A percentile compares a stretch with the other conserved stretches of the same genome.
phyloP scores from a whole-genome alignment of 2,329 filamentous ascomycete species.

The Metarhizium robertsii region DNA sequence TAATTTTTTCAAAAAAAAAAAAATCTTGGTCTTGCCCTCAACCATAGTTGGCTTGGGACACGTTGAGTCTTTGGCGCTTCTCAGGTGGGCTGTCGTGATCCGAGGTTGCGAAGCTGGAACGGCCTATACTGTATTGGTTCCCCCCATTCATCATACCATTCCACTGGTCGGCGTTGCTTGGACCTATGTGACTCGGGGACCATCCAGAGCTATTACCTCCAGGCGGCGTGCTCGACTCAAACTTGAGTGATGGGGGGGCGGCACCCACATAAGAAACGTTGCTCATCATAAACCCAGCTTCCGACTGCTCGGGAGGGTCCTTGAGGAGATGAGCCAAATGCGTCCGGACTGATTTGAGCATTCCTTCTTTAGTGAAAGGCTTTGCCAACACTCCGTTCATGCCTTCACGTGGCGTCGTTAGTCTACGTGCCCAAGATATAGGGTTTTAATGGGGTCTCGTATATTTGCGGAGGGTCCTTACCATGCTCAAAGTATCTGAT shows the following conservation, averaged over 20 bases:
- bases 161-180: slow-evolving; percentile 33
- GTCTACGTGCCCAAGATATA: background rate
- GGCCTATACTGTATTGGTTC: slow-evolving; percentile 26
- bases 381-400: slow-evolving; percentile 98
- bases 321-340: slow-evolving; percentile 80
- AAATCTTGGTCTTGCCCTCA: slow-evolving; percentile 14
- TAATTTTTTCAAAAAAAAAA: background rate
- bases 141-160: slow-evolving; percentile 38
- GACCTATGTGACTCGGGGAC: slow-evolving; percentile 43
- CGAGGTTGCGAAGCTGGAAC: slow-evolving; percentile 15
- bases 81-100: slow-evolving; percentile 37
- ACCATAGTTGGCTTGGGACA: slow-evolving; percentile 30
- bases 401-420: slow-evolving; percentile 39
- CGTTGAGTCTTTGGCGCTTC: slow-evolving; percentile 44
- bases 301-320: slow-evolving; percentile 40
- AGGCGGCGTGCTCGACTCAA: slow-evolving; percentile 46
- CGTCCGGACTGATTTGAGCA: slow-evolving; percentile 78
- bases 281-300: slow-evolving; percentile 23
- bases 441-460: background rate
- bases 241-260: slow-evolving; percentile 32
- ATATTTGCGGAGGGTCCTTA: slow-evolving; percentile 35
- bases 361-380: slow-evolving; percentile 84
- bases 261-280: slow-evolving; percentile 26
- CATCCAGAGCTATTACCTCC: slow-evolving; percentile 35
- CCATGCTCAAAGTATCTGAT: slow-evolving; percentile 96